Evolutionary conservation across 768 basidiomycete genomes (phyloP).

Genomic region (Trametes punicea): DNA sequence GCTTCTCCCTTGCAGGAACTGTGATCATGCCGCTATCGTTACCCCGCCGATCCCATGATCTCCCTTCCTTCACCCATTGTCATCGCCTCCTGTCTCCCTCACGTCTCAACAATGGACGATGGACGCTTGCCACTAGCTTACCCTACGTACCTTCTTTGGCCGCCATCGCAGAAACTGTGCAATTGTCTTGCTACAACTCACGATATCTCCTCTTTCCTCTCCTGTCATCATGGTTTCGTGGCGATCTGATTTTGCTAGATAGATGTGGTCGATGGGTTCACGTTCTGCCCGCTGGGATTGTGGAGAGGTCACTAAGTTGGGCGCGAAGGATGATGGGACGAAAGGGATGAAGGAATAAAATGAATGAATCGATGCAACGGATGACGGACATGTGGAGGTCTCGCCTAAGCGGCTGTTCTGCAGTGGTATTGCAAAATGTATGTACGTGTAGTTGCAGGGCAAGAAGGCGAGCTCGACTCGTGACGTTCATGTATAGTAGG

Average conservation of each 20-base stretch:
- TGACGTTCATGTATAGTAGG: too few species aligned
- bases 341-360: too few species aligned
- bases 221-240: background rate
- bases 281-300: background rate
- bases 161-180: background rate
- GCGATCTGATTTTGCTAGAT: background rate
- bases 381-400: too few species aligned
- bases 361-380: too few species aligned
- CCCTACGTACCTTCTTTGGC: background rate
- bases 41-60: background rate
- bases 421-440: too few species aligned
- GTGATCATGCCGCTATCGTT: slow-evolving; percentile 17
- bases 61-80: background rate
- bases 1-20: slow-evolving; percentile 26
- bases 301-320: background rate
- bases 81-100: background rate
- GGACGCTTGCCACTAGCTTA: background rate
- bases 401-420: too few species aligned
- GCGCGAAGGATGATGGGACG: too few species aligned
- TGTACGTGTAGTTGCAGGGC: too few species aligned
- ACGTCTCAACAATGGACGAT: background rate
- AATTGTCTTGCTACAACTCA: background rate
- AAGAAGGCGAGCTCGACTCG: too few species aligned
- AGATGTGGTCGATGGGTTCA: background rate
- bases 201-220: background rate